phyloP scores from a whole-genome alignment of 2,329 filamentous ascomycete species.

The Phyllosticta capitalensis region DNA sequence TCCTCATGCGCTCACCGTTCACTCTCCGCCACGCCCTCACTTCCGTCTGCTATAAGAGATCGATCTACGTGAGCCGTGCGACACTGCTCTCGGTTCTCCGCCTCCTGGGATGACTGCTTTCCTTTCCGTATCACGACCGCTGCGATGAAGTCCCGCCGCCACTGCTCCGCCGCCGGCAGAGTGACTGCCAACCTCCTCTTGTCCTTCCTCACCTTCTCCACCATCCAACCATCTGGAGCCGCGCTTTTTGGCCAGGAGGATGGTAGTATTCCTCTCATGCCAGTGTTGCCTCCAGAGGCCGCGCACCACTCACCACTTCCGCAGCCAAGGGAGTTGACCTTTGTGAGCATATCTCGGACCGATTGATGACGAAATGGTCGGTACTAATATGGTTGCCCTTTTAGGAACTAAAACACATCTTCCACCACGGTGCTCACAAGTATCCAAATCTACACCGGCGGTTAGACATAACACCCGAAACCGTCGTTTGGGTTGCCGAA shows the following conservation, averaged over 20 bases:
- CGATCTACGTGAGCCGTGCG: neutral
- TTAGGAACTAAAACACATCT: constrained; percentile 70
- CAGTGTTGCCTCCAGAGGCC: constrained; percentile 13
- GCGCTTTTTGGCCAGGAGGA: neutral
- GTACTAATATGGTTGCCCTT: constrained; percentile 6
- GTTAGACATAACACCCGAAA: constrained; percentile 57
- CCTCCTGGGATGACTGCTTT: constrained; percentile 22
- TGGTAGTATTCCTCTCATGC: constrained; percentile 14
- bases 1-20: neutral
- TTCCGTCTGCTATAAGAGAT: neutral
- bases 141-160: constrained; percentile 10
- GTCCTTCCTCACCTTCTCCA: constrained; percentile 55
- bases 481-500: constrained; percentile 54
- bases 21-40: neutral
- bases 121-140: constrained; percentile 15
- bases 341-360: constrained; percentile 9
- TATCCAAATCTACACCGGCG: constrained; percentile 70
- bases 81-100: neutral
- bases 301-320: constrained; percentile 10
- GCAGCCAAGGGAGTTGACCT: constrained; percentile 7
- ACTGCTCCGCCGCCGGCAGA: constrained; percentile 12
- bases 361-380: constrained; percentile 9
- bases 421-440: constrained; percentile 71
- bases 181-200: constrained; percentile 46
- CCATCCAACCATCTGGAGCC: constrained; percentile 12